Evolutionary conservation across 2,329 filamentous ascomycete genomes (phyloP).

Genomic region (Ceratocystis destructans): DNA sequence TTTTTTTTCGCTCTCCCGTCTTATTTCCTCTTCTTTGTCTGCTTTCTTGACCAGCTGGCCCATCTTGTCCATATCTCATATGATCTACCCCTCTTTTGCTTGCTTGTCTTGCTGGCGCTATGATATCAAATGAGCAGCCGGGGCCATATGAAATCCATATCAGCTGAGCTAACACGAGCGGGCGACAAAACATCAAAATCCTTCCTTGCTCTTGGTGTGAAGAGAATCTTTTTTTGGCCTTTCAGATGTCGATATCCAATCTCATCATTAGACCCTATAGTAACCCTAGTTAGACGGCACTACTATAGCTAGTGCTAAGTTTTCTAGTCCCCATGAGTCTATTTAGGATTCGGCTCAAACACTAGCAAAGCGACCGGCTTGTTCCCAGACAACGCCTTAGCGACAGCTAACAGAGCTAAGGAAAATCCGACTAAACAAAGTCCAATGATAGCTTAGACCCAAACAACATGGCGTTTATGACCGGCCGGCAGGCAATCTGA

Average conservation of each 20-base stretch:
- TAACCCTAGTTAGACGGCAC: neutral
- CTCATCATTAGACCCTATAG: neutral
- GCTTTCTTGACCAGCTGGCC: neutral
- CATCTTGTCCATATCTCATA: neutral
- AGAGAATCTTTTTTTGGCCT: neutral
- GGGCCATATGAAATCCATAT: neutral
- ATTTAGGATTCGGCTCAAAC: neutral
- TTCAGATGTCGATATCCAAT: neutral
- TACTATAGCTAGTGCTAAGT: neutral
- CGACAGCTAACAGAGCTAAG: neutral
- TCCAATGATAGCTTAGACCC: neutral
- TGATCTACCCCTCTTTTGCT: constrained; percentile 1
- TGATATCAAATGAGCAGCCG: neutral
- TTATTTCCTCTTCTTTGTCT: neutral
- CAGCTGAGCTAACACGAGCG: neutral
- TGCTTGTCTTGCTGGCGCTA: neutral
- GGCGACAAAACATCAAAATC: neutral
- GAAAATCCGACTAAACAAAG: neutral
- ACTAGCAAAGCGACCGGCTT: neutral
- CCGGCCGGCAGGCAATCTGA: neutral
- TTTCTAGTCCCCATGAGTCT: neutral
- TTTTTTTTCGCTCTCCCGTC: neutral
- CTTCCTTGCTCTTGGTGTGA: neutral
- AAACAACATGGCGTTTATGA: neutral
- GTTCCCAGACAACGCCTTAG: neutral